phyloP scores from a whole-genome alignment of 768 basidiomycete species.

The Trametopsis cervina region DNA sequence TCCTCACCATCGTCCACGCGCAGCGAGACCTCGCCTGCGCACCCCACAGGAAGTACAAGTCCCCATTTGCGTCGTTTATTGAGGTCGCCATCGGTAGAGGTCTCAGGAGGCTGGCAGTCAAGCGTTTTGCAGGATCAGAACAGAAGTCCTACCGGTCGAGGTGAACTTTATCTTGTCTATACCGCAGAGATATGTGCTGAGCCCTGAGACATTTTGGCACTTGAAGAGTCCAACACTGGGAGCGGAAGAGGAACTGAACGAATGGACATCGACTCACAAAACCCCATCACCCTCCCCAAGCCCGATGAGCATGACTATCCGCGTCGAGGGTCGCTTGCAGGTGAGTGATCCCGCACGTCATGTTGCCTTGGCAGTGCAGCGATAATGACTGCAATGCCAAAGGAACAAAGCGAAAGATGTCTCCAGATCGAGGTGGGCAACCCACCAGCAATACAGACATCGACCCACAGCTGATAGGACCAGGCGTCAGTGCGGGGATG shows the following conservation, averaged over 20 bases:
- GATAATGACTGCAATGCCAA: conserved; percentile 26
- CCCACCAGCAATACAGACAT: conserved; percentile 54
- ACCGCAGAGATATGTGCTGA: too few relatives aligned
- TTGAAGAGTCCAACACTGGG: conserved; percentile 1
- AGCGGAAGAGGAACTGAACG: conserved; percentile 2
- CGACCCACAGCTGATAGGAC: conserved; percentile 61
- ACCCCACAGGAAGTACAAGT: conserved; percentile 19
- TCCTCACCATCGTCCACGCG: conserved; percentile 65
- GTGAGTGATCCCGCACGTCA: background rate
- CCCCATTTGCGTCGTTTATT: conserved; percentile 25
- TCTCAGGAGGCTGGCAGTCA: conserved; percentile 3
- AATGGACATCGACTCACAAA: conserved; percentile 12
- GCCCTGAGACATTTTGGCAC: background rate
- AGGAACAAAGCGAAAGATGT: conserved; percentile 82
- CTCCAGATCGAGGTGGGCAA: conserved; percentile 62
- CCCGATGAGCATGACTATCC: background rate
- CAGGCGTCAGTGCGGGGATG: conserved; percentile 57
- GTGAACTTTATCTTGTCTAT: too few relatives aligned
- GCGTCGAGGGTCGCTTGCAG: background rate
- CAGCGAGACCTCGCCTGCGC: conserved; percentile 48
- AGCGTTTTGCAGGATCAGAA: too few relatives aligned
- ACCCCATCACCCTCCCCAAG: too few relatives aligned
- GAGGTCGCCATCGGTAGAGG: conserved; percentile 21
- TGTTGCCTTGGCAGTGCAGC: background rate
- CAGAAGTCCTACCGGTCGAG: too few relatives aligned